These are phyloP conservation scores for Scutellospora calospora DNA, from an alignment of 371 early-diverging fungal genomes.

Conservation along the genomic window DNA sequence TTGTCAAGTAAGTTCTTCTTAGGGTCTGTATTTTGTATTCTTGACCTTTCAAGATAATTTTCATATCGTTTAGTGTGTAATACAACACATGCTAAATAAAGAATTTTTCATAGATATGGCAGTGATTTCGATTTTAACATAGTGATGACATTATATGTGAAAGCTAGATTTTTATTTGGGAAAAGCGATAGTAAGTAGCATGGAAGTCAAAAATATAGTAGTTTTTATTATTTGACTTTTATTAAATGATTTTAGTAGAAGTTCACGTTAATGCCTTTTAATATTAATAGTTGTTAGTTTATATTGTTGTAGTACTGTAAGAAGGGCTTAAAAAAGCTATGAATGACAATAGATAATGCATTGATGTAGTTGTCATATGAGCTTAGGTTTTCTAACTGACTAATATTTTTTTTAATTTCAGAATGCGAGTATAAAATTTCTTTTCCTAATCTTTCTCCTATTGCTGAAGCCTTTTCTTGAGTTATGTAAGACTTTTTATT, in stretches of 20 bases:
- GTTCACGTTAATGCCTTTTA: background rate
- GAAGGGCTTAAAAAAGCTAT: background rate
- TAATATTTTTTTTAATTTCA: slow-evolving; percentile 14
- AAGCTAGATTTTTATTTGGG: background rate
- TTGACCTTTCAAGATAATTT: background rate
- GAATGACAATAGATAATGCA: background rate
- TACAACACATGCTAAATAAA: slow-evolving; percentile 14
- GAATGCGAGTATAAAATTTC: background rate
- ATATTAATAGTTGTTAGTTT: slow-evolving; percentile 3
- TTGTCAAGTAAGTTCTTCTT: background rate
- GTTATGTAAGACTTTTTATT: background rate
- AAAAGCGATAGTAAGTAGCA: background rate
- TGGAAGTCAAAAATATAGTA: background rate
- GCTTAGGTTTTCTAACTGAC: slow-evolving; percentile 3
- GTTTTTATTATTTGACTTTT: background rate
- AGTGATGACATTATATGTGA: slow-evolving; percentile 14
- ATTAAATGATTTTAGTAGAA: background rate
- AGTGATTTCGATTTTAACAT: slow-evolving; percentile 21
- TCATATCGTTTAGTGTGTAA: slow-evolving; percentile 6
- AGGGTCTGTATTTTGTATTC: background rate
- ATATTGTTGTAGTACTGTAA: background rate
- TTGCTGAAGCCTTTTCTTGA: background rate
- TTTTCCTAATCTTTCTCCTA: background rate
- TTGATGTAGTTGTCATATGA: slow-evolving; percentile 3
- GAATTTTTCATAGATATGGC: background rate